phyloP scores from a whole-genome alignment of 371 early-diverging fungal genomes.

The Mucor plumbeus region DNA sequence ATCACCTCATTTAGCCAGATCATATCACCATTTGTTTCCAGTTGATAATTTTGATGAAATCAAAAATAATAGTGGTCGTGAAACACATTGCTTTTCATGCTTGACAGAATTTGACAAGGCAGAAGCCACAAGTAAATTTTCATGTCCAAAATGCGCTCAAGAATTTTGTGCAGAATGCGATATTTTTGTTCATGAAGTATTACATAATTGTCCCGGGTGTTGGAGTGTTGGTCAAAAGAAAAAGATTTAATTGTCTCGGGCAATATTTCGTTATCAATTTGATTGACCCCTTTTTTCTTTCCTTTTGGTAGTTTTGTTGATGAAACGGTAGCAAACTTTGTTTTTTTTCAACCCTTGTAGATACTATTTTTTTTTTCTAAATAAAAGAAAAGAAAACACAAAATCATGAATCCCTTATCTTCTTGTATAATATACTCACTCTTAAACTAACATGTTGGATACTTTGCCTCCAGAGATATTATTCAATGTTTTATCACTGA shows the following conservation, averaged over 20 bases:
- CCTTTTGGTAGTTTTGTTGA: constrained; percentile 8
- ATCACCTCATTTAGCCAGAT: constrained; percentile 90
- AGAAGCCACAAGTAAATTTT: constrained; percentile 48
- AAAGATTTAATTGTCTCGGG: constrained; percentile 20
- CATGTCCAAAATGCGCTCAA: constrained; percentile 80
- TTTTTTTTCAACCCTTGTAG: constrained; percentile 16
- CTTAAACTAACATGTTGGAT: not conserved
- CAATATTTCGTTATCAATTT: constrained; percentile 3
- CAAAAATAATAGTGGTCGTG: constrained; percentile 29
- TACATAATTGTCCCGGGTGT: constrained; percentile 95
- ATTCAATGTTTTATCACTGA: constrained; percentile 13
- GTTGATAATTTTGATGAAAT: constrained; percentile 74
- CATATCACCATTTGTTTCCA: constrained; percentile 97
- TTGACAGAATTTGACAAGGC: constrained; percentile 44
- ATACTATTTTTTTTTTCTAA: constrained; percentile 11
- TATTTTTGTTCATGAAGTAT: constrained; percentile 88
- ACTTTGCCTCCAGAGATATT: constrained; percentile 32
- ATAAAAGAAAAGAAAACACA: not conserved
- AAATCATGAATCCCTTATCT: not conserved
- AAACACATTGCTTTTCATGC: constrained; percentile 53
- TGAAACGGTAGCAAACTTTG: not conserved
- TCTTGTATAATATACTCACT: not conserved
- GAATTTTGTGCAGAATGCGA: constrained; percentile 95
- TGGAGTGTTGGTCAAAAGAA: constrained; percentile 46
- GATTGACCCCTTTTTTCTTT: constrained; percentile 3